Conservation (phyloP, 1,139 yeast genomes). For the Pichia sp. region DNA sequence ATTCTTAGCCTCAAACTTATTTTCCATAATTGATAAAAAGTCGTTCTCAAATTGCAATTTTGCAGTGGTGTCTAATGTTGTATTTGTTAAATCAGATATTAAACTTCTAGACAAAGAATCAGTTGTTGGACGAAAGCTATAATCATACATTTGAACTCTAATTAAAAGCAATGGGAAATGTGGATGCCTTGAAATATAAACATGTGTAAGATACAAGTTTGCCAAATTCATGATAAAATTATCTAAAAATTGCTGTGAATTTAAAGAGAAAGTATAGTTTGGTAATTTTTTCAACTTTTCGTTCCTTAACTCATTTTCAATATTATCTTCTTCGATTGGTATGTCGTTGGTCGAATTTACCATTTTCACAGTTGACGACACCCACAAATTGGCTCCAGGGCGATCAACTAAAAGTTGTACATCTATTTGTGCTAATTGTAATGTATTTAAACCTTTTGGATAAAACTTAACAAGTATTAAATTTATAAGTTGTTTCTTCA, state of each 20-base stretch:
- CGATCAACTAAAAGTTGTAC: conserved; percentile 56
- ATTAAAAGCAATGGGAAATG: conserved; percentile 51
- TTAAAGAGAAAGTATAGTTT: conserved; percentile 27
- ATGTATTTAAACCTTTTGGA: conserved; percentile 56
- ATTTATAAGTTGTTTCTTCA: conserved; percentile 46
- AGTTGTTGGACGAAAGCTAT: conserved; percentile 15
- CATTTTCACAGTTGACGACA: conserved; percentile 48
- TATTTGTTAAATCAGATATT: conserved; percentile 9
- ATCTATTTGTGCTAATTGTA: conserved; percentile 70
- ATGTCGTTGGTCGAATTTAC: not conserved
- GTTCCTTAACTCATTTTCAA: conserved; percentile 24
- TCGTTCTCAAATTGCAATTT: conserved; percentile 11
- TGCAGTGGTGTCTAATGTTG: conserved; percentile 2
- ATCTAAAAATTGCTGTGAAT: conserved; percentile 42
- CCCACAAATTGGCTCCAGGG: conserved; percentile 51
- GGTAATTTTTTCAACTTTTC: conserved; percentile 31
- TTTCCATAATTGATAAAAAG: conserved; percentile 6
- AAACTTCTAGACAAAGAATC: not conserved
- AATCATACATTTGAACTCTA: conserved; percentile 64
- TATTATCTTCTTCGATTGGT: conserved; percentile 20
- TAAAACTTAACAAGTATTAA: conserved; percentile 50
- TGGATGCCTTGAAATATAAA: conserved; percentile 66
- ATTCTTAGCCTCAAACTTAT: conserved; percentile 1
- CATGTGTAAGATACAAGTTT: conserved; percentile 47
- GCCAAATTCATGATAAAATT: conserved; percentile 43